Conservation (phyloP, 2,329 filamentous ascomycete genomes). For the Mollisiaceae sp. region DNA sequence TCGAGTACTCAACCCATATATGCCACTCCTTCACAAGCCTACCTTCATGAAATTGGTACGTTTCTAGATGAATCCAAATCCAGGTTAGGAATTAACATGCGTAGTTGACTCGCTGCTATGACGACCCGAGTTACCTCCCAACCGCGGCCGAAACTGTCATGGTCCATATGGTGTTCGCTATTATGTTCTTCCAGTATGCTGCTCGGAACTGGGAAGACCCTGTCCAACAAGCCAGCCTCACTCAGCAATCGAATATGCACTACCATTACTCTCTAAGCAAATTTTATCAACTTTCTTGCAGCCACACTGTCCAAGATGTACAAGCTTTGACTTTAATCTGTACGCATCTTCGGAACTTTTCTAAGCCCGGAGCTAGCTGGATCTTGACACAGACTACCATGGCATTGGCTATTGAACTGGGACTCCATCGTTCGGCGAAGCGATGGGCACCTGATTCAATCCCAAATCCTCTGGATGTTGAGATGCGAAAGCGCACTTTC, state of each 20-base stretch:
- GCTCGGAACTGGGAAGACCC: conserved; percentile 66
- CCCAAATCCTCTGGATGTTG: conserved; percentile 65
- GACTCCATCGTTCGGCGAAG: conserved; percentile 74
- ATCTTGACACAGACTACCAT: conserved; percentile 69
- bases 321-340: conserved; percentile 77
- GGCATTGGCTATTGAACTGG: conserved; percentile 73
- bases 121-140: conserved; percentile 68
- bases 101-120: conserved; percentile 69
- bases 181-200: conserved; percentile 79
- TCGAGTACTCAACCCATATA: conserved; percentile 70
- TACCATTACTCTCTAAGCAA: conserved; percentile 77
- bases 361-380: conserved; percentile 77
- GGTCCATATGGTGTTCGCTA: conserved; percentile 80
- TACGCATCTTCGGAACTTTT: conserved; percentile 75
- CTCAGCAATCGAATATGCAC: conserved; percentile 73
- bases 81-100: conserved; percentile 15
- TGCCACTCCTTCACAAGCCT: conserved; percentile 78
- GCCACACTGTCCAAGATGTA: conserved; percentile 67
- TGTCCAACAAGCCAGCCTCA: conserved; percentile 58
- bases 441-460: conserved; percentile 54
- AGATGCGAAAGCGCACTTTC: conserved; percentile 79
- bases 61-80: neutral
- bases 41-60: conserved; percentile 70
- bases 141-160: conserved; percentile 69
- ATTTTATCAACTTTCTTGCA: conserved; percentile 67